A percentile compares a stretch with the other conserved stretches of the same genome.
These are phyloP conservation scores for Zymoseptoria ardabiliae DNA, from an alignment of 2,329 filamentous ascomycete species.

Conservation along the genomic window DNA sequence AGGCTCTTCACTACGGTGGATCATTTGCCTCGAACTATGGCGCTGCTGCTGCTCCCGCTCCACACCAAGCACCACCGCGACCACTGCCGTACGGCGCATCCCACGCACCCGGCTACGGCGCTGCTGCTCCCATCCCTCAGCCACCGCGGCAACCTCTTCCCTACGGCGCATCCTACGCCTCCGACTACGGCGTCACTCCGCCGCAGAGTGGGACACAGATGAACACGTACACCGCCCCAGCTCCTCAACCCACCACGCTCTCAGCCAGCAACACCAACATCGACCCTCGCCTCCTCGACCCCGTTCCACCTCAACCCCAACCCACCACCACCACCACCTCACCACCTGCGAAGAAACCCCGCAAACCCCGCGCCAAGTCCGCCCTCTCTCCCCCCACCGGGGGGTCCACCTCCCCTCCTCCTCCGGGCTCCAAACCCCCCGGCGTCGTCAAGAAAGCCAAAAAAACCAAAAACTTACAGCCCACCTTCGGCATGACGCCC, in stretches of 20 bases:
- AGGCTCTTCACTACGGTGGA: no score
- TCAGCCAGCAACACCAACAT: neutral
- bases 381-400: neutral
- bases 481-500: no score
- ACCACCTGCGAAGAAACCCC: neutral
- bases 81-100: neutral
- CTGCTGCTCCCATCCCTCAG: neutral
- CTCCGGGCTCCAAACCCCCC: no score
- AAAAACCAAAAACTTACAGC: neutral
- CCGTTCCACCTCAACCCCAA: neutral
- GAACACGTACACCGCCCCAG: neutral
- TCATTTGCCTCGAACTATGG: no score
- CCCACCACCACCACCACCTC: no score
- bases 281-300: slow-evolving; percentile 6
- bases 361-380: neutral
- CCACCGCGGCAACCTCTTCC: neutral
- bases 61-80: neutral
- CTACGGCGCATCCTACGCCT: neutral
- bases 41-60: neutral
- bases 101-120: no score
- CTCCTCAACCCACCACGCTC: neutral
- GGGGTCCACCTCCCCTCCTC: no score
- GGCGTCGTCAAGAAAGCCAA: neutral
- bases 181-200: neutral
- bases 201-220: no score